Conservation (phyloP, 352 stramenopile species). For the Globisporangium spiculum region DNA sequence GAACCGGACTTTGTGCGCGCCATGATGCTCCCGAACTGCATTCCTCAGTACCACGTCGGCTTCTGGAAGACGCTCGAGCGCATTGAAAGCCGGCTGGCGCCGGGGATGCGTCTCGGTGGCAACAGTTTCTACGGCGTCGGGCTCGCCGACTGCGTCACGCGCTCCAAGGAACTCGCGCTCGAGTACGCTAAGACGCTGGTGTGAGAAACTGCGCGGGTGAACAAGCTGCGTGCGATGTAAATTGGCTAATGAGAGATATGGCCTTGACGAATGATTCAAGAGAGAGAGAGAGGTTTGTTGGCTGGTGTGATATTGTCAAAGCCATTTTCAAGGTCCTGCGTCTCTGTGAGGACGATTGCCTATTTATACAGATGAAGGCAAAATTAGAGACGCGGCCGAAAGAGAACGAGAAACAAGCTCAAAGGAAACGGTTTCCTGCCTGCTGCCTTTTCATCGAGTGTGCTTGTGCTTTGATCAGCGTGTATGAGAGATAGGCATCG, state of each 20-base stretch:
- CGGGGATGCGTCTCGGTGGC: slow-evolving; percentile 55
- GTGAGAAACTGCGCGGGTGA: neutral
- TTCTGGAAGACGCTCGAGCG: slow-evolving; percentile 56
- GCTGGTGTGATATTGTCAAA: slow-evolving; percentile 1
- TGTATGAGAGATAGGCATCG: neutral
- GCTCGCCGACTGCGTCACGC: slow-evolving; percentile 77
- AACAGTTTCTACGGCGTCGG: slow-evolving; percentile 89
- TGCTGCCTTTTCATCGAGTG: slow-evolving; percentile 7
- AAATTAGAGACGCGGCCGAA: neutral
- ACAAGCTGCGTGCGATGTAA: neutral
- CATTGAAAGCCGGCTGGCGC: slow-evolving; percentile 57
- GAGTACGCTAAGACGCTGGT: slow-evolving; percentile 39
- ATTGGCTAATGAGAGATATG: neutral
- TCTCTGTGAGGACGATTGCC: neutral
- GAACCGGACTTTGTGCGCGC: slow-evolving; percentile 57
- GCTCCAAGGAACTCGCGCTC: slow-evolving; percentile 77
- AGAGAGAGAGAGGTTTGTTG: neutral
- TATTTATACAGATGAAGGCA: slow-evolving; percentile 9
- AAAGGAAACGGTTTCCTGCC: neutral
- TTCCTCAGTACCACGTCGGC: slow-evolving; percentile 86
- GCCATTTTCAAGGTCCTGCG: neutral
- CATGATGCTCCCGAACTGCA: slow-evolving; percentile 56
- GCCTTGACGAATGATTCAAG: neutral
- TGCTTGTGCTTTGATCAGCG: neutral
- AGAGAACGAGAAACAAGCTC: neutral